Percentiles rank a stretch among this genome's conserved stretches.
Conservation (phyloP, 805 yeast genomes). For the Candida glaebosa region DNA sequence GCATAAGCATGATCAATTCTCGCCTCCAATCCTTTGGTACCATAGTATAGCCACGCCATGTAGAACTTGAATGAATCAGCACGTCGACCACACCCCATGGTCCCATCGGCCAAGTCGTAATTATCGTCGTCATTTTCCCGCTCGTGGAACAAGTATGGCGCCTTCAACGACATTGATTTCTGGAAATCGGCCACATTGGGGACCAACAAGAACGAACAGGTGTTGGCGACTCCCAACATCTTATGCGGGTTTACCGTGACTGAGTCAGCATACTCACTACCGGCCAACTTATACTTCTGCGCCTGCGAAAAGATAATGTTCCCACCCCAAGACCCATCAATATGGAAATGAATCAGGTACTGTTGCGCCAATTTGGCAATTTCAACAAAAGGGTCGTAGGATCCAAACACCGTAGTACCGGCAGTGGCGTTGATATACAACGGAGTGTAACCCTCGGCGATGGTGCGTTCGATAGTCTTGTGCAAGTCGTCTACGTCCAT, state of each 20-base stretch:
- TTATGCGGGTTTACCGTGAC: constrained; percentile 84
- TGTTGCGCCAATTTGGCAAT: constrained; percentile 53
- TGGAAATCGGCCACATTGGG: constrained; percentile 68
- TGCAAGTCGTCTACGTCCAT: constrained; percentile 52
- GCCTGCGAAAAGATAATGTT: constrained; percentile 64
- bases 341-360: constrained; percentile 69
- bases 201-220: constrained; percentile 68
- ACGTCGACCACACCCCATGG: constrained; percentile 90
- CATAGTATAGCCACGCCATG: constrained; percentile 79
- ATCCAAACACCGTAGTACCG: constrained; percentile 85
- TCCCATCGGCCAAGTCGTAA: constrained; percentile 81
- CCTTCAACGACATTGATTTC: constrained; percentile 69
- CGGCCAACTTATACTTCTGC: constrained; percentile 47
- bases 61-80: constrained; percentile 78
- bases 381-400: constrained; percentile 64
- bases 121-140: constrained; percentile 46
- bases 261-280: constrained; percentile 66
- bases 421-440: constrained; percentile 80
- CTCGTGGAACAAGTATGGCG: constrained; percentile 78
- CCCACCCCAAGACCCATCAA: constrained; percentile 93
- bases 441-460: constrained; percentile 60
- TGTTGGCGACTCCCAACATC: constrained; percentile 82
- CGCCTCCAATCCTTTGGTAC: constrained; percentile 57
- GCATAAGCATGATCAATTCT: constrained; percentile 73
- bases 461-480: constrained; percentile 39